phyloP scores from a whole-genome alignment of 805 yeast species.

The Sugiyamaella qingdaonensis region DNA sequence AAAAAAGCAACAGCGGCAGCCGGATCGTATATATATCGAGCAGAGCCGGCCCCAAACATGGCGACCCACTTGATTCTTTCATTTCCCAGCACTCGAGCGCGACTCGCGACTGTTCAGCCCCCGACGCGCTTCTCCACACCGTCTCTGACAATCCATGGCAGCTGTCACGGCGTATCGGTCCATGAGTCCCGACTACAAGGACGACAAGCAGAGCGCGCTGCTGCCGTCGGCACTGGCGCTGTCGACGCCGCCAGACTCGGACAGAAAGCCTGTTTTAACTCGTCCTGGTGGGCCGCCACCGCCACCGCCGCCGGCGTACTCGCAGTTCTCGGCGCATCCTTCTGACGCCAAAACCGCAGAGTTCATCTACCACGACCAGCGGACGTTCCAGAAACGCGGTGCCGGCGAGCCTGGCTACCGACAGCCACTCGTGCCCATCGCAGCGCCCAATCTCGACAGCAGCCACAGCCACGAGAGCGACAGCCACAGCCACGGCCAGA shows the following conservation, averaged over 20 bases:
- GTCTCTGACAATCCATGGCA: background rate
- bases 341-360: background rate
- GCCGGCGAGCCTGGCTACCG: background rate
- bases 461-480: too few species aligned
- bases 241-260: slow-evolving; percentile 7
- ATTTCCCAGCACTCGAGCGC: background rate
- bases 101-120: too few species aligned
- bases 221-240: slow-evolving; percentile 5
- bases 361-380: slow-evolving; percentile 2
- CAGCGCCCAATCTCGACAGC: background rate
- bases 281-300: background rate
- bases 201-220: slow-evolving; percentile 1
- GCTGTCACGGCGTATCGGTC: background rate
- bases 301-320: slow-evolving; percentile 4
- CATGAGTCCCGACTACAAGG: background rate
- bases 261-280: background rate
- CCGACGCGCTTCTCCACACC: background rate
- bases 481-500: too few species aligned
- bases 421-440: background rate
- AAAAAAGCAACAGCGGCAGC: background rate
- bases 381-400: background rate
- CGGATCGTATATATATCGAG: background rate
- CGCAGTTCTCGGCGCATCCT: background rate
- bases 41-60: background rate
- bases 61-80: slow-evolving; percentile 2